Evolutionary conservation across 768 basidiomycete genomes (phyloP).

Genomic region (Termitomyces bulborhizus): DNA sequence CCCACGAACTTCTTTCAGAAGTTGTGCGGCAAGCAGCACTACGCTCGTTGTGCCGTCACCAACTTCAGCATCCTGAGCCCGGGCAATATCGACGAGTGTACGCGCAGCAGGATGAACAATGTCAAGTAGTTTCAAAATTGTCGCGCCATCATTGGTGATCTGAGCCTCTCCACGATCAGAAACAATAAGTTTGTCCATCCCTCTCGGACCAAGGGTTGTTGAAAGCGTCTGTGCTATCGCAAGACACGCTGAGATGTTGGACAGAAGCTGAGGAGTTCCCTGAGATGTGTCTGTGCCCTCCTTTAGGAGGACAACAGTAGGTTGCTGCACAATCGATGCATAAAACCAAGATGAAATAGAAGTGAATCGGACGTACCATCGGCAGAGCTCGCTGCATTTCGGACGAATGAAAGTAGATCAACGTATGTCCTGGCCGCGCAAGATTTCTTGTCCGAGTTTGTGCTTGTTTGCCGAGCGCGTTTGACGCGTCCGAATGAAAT

Average conservation of each 20-base stretch:
- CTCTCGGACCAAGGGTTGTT: constrained; percentile 93
- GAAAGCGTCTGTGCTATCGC: constrained; percentile 89
- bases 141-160: constrained; percentile 99
- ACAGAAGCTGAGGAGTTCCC: constrained; percentile 86
- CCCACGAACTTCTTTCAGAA: constrained; percentile 85
- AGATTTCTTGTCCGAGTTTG: constrained; percentile 28
- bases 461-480: constrained; percentile 30
- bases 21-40: constrained; percentile 88
- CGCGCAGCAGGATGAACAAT: constrained; percentile 97
- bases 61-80: constrained; percentile 97
- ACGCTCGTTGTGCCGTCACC: constrained; percentile 98
- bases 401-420: constrained; percentile 17
- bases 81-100: constrained; percentile 96
- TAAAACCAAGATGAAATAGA: background rate
- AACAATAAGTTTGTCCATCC: constrained; percentile 99
- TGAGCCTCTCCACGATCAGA: constrained; percentile 92
- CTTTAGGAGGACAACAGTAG: constrained; percentile 91
- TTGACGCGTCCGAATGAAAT: constrained; percentile 26
- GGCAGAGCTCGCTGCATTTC: constrained; percentile 84
- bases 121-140: constrained; percentile 94
- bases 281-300: constrained; percentile 97
- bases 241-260: constrained; percentile 95
- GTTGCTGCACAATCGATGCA: constrained; percentile 60
- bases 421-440: constrained; percentile 3
- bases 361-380: constrained; percentile 43